phyloP scores from a whole-genome alignment of 169 alveolate species.

The Cryptosporidium viatorum region DNA sequence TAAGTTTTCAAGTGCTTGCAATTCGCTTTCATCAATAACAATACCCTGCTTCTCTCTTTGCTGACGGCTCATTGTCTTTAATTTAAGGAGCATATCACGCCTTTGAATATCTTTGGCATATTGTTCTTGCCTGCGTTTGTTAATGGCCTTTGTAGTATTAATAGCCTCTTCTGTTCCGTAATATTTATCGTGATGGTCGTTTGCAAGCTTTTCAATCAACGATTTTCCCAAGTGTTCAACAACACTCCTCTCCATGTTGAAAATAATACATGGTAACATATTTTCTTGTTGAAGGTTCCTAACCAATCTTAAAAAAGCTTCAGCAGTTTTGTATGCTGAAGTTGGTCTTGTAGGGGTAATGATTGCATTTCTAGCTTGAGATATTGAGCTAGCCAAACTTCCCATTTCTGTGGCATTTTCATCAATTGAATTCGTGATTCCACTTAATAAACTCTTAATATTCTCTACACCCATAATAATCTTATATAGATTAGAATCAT shows the following conservation, averaged over 20 bases:
- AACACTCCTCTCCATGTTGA: slow-evolving; percentile 86
- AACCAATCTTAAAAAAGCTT: slow-evolving; percentile 80
- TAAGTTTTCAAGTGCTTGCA: slow-evolving; percentile 81
- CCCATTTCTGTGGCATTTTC: not conserved
- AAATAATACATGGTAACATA: slow-evolving; percentile 89
- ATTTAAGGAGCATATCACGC: slow-evolving; percentile 83
- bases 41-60: slow-evolving; percentile 89
- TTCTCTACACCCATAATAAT: slow-evolving; percentile 48
- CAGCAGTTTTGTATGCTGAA: slow-evolving; percentile 74
- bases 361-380: slow-evolving; percentile 15
- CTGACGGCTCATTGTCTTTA: slow-evolving; percentile 84
- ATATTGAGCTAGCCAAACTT: slow-evolving; percentile 33
- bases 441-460: slow-evolving; percentile 2
- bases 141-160: slow-evolving; percentile 83
- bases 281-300: slow-evolving; percentile 83
- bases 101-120: slow-evolving; percentile 83
- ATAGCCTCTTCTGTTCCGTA: slow-evolving; percentile 87
- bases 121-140: slow-evolving; percentile 84
- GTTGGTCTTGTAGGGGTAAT: slow-evolving; percentile 28
- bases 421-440: not conserved
- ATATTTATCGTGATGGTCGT: slow-evolving; percentile 88
- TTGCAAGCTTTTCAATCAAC: slow-evolving; percentile 80
- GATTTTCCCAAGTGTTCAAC: slow-evolving; percentile 84
- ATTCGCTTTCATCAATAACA: slow-evolving; percentile 81
- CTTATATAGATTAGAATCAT: slow-evolving; percentile 26